Base-by-base conservation (phyloP, 306 rosid species). In the Lithocarpus polystachyus region DNA sequence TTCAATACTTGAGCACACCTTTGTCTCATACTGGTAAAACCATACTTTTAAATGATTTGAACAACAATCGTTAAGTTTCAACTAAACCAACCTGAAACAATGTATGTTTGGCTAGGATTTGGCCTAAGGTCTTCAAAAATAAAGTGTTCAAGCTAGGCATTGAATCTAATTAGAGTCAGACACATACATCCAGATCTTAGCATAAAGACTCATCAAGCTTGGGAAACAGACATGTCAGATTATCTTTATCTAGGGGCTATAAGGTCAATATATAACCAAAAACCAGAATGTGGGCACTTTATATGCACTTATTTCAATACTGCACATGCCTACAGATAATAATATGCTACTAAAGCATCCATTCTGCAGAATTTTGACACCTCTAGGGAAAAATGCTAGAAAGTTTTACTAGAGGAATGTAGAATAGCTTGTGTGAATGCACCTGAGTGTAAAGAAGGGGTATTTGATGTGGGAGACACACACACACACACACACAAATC, bases 21-120 rank as follows among this genome's bases (percentile, higher is more conserved):
- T 35, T 68, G 57, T 40, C 31, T 23, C 55, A 45, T 72, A 22
- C 26, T 73, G 52, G 70, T 56, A 78, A 78, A 79, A 19, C 52
- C 35, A 55, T 60, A 2, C 28, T 40, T 8, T 48, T 29, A 75
- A 57, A 56, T 54, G 10, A 71, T 4, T 24, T 43, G 76, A 60
- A 72, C 59, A 65, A 68, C 70, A 59, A 17, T 48, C 1, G 1
- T 48, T 48, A 48, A 48, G 53, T 48, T 48, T 13, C 31, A 71
- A 29, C 73, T 73, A 28, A 65, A 23, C 74, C 54, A 53, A 72
- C 60, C 56, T 29, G 23, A 62, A 62, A 28, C 15, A 26, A 28
- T 26, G 4, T 11, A 62, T 62, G 69, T 28, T 26, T 6, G 11
- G 45, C 45, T 40, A 7, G 45, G 45, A 40, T 40, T 8, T 40